phyloP scores from a whole-genome alignment of 805 yeast species.

The Nakazawaea siamensis region DNA sequence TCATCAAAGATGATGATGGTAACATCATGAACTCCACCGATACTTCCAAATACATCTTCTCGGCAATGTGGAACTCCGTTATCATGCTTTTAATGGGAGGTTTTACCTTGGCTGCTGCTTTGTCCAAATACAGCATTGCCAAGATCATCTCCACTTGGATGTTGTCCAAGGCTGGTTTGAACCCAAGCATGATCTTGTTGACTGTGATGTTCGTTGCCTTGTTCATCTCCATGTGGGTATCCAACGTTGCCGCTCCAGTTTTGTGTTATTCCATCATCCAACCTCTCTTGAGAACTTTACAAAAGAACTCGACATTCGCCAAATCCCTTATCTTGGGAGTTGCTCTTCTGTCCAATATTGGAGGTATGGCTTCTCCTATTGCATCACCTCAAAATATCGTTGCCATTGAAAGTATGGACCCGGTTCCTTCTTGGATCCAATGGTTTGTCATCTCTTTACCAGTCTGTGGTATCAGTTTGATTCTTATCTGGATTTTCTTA shows the following conservation, averaged over 20 bases:
- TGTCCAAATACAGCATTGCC: slow-evolving; percentile 86
- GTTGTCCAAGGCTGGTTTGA: slow-evolving; percentile 76
- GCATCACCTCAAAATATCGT: slow-evolving; percentile 95
- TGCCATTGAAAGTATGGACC: slow-evolving; percentile 82
- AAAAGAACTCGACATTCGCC: slow-evolving; percentile 68
- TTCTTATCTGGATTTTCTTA: slow-evolving; percentile 68
- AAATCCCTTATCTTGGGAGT: slow-evolving; percentile 84
- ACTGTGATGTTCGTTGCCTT: slow-evolving; percentile 83
- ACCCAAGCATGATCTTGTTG: slow-evolving; percentile 68
- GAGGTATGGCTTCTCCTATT: slow-evolving; percentile 97
- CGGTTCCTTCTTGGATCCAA: slow-evolving; percentile 79
- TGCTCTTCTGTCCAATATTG: slow-evolving; percentile 87
- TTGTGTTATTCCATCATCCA: slow-evolving; percentile 85
- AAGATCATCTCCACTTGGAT: slow-evolving; percentile 77
- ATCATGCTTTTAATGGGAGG: slow-evolving; percentile 89
- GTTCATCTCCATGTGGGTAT: slow-evolving; percentile 89
- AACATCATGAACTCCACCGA: slow-evolving; percentile 51
- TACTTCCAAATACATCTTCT: slow-evolving; percentile 71
- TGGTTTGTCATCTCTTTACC: slow-evolving; percentile 92
- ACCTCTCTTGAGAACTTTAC: slow-evolving; percentile 78
- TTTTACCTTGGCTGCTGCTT: slow-evolving; percentile 88
- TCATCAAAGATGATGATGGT: slow-evolving; percentile 48
- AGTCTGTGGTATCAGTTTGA: slow-evolving; percentile 52
- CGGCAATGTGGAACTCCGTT: slow-evolving; percentile 93
- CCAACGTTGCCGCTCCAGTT: slow-evolving; percentile 97